These are phyloP conservation scores for Oryza nivara DNA, from an alignment of 176 grass and related monocot genomes.

Conservation along the genomic window DNA sequence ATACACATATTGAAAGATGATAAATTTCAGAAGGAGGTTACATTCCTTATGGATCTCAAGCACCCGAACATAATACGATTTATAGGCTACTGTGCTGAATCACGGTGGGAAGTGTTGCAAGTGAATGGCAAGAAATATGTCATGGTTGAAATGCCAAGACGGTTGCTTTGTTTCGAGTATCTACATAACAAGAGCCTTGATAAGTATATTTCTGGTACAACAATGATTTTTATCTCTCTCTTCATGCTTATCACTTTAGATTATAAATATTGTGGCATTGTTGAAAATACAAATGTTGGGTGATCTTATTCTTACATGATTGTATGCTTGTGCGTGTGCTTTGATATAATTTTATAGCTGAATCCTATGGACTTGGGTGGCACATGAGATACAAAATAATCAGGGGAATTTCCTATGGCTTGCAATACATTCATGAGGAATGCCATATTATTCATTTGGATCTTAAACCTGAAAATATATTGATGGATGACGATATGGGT, in stretches of 20 bases:
- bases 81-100: slow-evolving; percentile 6
- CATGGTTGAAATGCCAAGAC: neutral
- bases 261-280: too few relatives aligned
- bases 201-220: neutral
- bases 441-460: neutral
- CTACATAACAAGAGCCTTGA: neutral
- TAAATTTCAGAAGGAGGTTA: neutral
- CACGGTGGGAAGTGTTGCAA: neutral
- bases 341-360: neutral
- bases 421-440: slow-evolving; percentile 11
- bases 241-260: too few relatives aligned
- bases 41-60: neutral
- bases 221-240: too few relatives aligned
- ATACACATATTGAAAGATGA: neutral
- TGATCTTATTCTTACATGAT: too few relatives aligned
- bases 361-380: slow-evolving; percentile 1
- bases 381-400: neutral
- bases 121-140: neutral
- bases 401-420: neutral
- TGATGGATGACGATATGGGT: neutral
- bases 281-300: too few relatives aligned
- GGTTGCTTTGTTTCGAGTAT: slow-evolving; percentile 25
- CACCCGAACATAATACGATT: neutral
- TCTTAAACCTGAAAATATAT: slow-evolving; percentile 5
- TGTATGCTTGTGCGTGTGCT: too few relatives aligned